Evolutionary conservation across 176 grass and related monocot genomes (phyloP).

Genomic region (Oryza meyeriana): DNA sequence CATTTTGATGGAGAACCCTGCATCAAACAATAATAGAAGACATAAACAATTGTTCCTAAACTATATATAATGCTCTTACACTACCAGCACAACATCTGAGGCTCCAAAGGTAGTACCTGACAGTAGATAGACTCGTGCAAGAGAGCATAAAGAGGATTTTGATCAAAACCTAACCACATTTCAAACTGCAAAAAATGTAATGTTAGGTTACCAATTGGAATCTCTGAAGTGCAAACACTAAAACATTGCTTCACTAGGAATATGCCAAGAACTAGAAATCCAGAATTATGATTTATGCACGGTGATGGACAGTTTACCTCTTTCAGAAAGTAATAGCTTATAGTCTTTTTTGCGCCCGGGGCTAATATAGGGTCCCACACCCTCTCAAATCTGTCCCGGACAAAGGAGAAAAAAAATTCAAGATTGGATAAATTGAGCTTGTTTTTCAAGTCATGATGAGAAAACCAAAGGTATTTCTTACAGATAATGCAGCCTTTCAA

Average conservation of each 20-base stretch:
- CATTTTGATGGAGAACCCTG: conserved; percentile 84
- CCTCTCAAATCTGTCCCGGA: conserved; percentile 70
- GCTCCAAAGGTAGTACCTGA: conserved; percentile 53
- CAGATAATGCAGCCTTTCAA: conserved; percentile 93
- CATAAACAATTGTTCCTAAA: not conserved
- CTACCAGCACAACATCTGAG: not conserved
- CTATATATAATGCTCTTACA: not conserved
- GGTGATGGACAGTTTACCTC: conserved; percentile 48
- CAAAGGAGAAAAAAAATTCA: conserved; percentile 16
- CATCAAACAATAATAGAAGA: conserved; percentile 24
- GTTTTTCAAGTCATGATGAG: conserved; percentile 11
- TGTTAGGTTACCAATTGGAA: conserved; percentile 16
- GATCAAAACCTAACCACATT: conserved; percentile 82
- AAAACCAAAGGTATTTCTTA: conserved; percentile 39
- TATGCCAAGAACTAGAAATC: conserved; percentile 1
- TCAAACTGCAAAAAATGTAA: conserved; percentile 58
- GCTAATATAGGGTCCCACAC: conserved; percentile 95
- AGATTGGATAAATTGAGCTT: not conserved
- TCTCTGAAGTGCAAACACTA: not conserved
- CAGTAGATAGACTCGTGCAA: conserved; percentile 95
- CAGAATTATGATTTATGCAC: not conserved
- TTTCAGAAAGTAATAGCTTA: conserved; percentile 94
- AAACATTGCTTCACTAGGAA: not conserved
- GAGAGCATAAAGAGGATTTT: conserved; percentile 82
- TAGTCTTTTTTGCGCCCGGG: conserved; percentile 60